Percentiles rank a stretch among this genome's conserved stretches.
phyloP scores from a whole-genome alignment of 2,329 filamentous ascomycete species.

The Aspergillus jensenii region DNA sequence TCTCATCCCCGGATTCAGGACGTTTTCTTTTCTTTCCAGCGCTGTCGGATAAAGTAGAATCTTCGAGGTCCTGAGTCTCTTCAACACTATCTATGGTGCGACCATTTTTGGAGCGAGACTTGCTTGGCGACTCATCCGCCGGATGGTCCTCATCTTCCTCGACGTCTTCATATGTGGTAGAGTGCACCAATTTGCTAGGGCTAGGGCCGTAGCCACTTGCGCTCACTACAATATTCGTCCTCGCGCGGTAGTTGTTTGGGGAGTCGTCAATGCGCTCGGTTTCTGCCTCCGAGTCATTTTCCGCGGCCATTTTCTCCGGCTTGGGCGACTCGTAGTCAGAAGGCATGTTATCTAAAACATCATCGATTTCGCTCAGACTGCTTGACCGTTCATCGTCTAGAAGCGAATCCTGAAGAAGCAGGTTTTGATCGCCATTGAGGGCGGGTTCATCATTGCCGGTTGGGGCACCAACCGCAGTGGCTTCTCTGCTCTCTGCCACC shows the following conservation, averaged over 20 bases:
- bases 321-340: constrained; percentile 52
- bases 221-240: constrained; percentile 62
- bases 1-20: constrained; percentile 35
- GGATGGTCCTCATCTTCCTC: constrained; percentile 54
- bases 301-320: constrained; percentile 58
- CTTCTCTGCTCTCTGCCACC: constrained; percentile 38
- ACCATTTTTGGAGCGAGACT: constrained; percentile 36
- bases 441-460: constrained; percentile 33
- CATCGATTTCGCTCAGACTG: constrained; percentile 88
- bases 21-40: constrained; percentile 44
- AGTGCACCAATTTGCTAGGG: constrained; percentile 73
- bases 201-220: constrained; percentile 63
- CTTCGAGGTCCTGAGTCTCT: constrained; percentile 25
- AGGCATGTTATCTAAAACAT: constrained; percentile 67
- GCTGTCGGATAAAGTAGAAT: constrained; percentile 30
- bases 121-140: constrained; percentile 42
- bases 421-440: constrained; percentile 38
- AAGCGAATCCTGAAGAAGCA: constrained; percentile 42
- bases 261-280: constrained; percentile 90
- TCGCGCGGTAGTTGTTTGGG: constrained; percentile 64
- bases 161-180: constrained; percentile 46
- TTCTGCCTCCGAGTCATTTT: constrained; percentile 80
- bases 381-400: constrained; percentile 75
- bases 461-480: constrained; percentile 34
- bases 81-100: constrained; percentile 24